These are phyloP conservation scores for Pugionium dolabratum DNA, from an alignment of 345 rosid genomes.

Conservation along the genomic window DNA sequence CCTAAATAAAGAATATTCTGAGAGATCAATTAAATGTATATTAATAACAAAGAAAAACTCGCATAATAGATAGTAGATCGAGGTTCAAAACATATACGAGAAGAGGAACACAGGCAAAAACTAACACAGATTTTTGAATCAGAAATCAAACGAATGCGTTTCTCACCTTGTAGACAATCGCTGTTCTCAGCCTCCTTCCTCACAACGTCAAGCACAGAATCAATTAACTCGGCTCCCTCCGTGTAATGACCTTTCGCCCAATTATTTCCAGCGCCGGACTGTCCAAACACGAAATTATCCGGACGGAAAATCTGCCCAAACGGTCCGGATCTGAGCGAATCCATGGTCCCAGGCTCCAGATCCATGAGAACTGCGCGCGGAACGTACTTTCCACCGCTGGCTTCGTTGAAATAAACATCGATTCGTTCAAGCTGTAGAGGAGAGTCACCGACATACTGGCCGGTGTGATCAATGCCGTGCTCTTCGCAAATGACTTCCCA, in stretches of 20 bases:
- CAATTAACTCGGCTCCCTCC: slow-evolving; percentile 45
- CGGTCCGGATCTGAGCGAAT: slow-evolving; percentile 47
- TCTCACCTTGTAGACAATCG: slow-evolving; percentile 45
- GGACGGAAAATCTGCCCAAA: slow-evolving; percentile 46
- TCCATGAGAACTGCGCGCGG: slow-evolving; percentile 48
- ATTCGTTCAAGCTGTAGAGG: slow-evolving; percentile 44
- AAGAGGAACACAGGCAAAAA: neutral
- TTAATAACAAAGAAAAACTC: neutral
- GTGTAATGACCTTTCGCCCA: slow-evolving; percentile 50
- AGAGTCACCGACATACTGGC: slow-evolving; percentile 45
- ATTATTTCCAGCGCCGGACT: slow-evolving; percentile 45
- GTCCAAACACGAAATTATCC: slow-evolving; percentile 45
- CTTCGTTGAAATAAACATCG: slow-evolving; percentile 46
- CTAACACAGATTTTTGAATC: too few species aligned
- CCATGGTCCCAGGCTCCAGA: slow-evolving; percentile 50
- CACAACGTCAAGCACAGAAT: slow-evolving; percentile 44
- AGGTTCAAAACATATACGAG: slow-evolving; percentile 13
- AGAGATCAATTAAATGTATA: neutral
- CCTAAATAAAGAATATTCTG: neutral
- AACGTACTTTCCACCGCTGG: slow-evolving; percentile 45
- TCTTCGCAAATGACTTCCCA: slow-evolving; percentile 49
- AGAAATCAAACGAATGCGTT: neutral
- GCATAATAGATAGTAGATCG: slow-evolving; percentile 12
- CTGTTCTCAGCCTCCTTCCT: slow-evolving; percentile 48
- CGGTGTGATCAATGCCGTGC: slow-evolving; percentile 47